Percentiles rank a stretch among this genome's conserved stretches.
phyloP scores from a whole-genome alignment of 257 asterid genomes.

The Leptodermis oblonga region DNA sequence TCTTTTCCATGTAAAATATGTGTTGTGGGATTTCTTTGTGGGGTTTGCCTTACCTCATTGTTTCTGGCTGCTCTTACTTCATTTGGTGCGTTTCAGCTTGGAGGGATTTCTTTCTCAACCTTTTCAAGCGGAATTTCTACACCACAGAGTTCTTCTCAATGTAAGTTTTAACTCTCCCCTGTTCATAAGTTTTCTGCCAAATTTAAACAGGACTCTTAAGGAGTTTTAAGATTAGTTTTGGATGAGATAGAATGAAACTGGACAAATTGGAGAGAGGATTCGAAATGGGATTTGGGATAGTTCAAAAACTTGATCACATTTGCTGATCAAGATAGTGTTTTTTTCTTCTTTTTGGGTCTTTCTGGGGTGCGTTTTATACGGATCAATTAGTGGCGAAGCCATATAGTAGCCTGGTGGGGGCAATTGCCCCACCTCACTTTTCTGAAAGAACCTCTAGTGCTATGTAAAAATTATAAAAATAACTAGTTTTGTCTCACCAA shows the following conservation, averaged over 20 bases:
- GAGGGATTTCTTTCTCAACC: constrained; percentile 33
- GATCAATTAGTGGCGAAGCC: not conserved
- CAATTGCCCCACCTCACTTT: too few species aligned
- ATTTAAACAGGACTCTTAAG: not conserved
- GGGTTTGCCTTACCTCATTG: constrained; percentile 79
- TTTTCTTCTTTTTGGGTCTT: not conserved
- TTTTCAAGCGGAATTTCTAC: constrained; percentile 30
- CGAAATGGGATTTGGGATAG: not conserved
- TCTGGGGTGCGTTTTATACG: too few species aligned
- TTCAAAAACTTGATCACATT: not conserved
- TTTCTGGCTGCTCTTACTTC: constrained; percentile 68
- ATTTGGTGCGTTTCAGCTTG: constrained; percentile 45
- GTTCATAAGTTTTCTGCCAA: not conserved
- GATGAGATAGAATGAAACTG: too few species aligned
- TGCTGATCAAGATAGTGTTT: not conserved
- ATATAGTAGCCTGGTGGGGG: too few species aligned
- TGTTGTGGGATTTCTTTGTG: constrained; percentile 76
- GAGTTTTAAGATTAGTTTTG: too few species aligned
- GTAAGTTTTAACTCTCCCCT: constrained; percentile 20
- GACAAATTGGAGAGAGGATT: too few species aligned
- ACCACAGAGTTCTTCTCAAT: constrained; percentile 24
- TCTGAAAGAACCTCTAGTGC: too few species aligned
- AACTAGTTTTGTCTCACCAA: too few species aligned
- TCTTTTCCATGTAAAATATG: constrained; percentile 82
- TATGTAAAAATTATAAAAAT: too few species aligned